Conservation (phyloP, 1,139 yeast genomes). For the Meyerozyma smithsonii region DNA sequence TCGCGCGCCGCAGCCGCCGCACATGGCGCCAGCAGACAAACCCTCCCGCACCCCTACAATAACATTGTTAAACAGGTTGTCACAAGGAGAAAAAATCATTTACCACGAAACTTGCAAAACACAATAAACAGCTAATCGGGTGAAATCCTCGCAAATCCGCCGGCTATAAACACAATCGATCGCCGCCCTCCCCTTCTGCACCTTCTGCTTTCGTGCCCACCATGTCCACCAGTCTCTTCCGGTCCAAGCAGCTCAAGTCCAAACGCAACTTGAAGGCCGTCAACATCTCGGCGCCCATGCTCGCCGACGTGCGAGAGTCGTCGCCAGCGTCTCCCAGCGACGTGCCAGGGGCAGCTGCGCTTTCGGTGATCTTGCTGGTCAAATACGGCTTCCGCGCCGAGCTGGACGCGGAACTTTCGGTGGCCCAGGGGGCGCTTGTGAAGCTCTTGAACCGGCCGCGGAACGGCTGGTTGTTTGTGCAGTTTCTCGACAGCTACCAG, state of each 20-base stretch:
- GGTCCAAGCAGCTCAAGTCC: slow-evolving; percentile 24
- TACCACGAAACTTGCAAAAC: not conserved
- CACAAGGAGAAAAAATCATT: not conserved
- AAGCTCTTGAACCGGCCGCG: slow-evolving; percentile 20
- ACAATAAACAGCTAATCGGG: slow-evolving; percentile 1
- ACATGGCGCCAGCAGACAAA: not conserved
- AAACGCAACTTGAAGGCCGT: slow-evolving; percentile 26
- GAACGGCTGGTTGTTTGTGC: slow-evolving; percentile 23
- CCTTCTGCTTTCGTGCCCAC: not conserved
- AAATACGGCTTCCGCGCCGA: slow-evolving; percentile 17
- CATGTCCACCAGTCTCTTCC: slow-evolving; percentile 28
- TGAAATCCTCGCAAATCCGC: not conserved
- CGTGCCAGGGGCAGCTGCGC: slow-evolving; percentile 2
- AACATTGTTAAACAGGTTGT: not conserved
- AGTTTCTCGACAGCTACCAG: slow-evolving; percentile 16
- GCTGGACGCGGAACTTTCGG: slow-evolving; percentile 14
- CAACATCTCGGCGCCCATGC: slow-evolving; percentile 26
- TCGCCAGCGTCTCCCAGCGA: not conserved
- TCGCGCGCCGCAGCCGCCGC: not conserved
- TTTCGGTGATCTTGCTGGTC: slow-evolving; percentile 14
- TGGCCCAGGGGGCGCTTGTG: slow-evolving; percentile 16
- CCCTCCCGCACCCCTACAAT: not conserved
- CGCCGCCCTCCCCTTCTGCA: not conserved
- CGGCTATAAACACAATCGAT: not conserved
- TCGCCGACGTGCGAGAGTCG: slow-evolving; percentile 4